These are phyloP conservation scores for Yamadazyma diospyri DNA, from an alignment of 1,139 yeast genomes.

Conservation along the genomic window DNA sequence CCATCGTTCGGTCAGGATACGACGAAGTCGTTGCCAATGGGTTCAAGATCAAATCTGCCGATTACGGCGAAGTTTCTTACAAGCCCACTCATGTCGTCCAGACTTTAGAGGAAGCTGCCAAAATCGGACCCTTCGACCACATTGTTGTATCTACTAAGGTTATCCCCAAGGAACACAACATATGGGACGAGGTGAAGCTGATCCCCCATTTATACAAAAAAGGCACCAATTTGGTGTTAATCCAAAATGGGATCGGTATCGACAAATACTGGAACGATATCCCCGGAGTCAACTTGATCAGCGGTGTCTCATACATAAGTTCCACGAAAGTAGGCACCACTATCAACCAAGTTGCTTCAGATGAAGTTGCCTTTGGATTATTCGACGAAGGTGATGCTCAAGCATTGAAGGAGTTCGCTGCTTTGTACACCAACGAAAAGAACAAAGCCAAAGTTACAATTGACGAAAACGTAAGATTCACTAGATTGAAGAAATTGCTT, in stretches of 20 bases:
- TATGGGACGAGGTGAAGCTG: slow-evolving; percentile 56
- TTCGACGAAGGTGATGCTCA: slow-evolving; percentile 32
- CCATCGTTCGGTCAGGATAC: slow-evolving; percentile 64
- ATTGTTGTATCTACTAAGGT: slow-evolving; percentile 69
- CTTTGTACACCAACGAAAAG: slow-evolving; percentile 50
- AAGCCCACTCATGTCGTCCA: slow-evolving; percentile 48
- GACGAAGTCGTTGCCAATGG: slow-evolving; percentile 51
- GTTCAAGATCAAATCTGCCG: slow-evolving; percentile 54
- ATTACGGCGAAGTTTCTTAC: slow-evolving; percentile 58
- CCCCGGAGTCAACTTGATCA: slow-evolving; percentile 56
- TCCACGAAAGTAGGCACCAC: slow-evolving; percentile 54
- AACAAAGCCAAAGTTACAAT: slow-evolving; percentile 31
- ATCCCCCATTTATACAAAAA: slow-evolving; percentile 44
- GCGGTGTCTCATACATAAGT: slow-evolving; percentile 73
- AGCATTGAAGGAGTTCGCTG: slow-evolving; percentile 18
- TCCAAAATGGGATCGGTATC: slow-evolving; percentile 76
- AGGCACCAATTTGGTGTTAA: slow-evolving; percentile 53
- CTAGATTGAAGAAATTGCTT: slow-evolving; percentile 71
- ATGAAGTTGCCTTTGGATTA: slow-evolving; percentile 53
- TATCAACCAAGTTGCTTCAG: slow-evolving; percentile 54
- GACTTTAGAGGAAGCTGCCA: slow-evolving; percentile 43
- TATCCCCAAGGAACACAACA: slow-evolving; percentile 58
- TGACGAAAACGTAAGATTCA: slow-evolving; percentile 48
- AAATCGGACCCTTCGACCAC: slow-evolving; percentile 56
- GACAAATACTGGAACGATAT: slow-evolving; percentile 56